A percentile compares a stretch with the other conserved stretches of the same genome.
Evolutionary conservation across 2,329 filamentous ascomycete species (phyloP).

Genomic region (Xylaria sp.): DNA sequence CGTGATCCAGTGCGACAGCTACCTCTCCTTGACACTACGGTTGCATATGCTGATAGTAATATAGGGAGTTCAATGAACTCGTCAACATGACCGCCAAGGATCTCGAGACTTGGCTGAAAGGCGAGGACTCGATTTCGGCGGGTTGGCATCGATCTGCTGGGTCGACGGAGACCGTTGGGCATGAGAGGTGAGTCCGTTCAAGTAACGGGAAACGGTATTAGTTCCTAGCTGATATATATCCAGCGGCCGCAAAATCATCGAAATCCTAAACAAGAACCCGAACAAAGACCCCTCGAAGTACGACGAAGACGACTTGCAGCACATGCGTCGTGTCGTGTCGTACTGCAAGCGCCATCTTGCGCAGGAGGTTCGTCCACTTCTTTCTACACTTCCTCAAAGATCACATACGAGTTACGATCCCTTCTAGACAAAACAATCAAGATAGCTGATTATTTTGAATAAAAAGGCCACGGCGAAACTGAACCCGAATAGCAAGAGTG

Average conservation of each 20-base stretch:
- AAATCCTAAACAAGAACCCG: slow-evolving; percentile 52
- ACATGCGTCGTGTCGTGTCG: slow-evolving; percentile 52
- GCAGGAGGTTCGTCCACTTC: slow-evolving; percentile 39
- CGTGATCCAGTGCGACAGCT: slow-evolving; percentile 24
- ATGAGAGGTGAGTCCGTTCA: slow-evolving; percentile 33
- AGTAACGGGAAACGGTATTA: too few relatives aligned
- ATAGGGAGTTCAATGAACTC: slow-evolving; percentile 54
- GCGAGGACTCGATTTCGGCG: slow-evolving; percentile 43
- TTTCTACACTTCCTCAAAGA: too few relatives aligned
- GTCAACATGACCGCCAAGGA: slow-evolving; percentile 55
- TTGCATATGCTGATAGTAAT: neutral
- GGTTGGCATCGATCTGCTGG: slow-evolving; percentile 50
- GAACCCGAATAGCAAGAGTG: slow-evolving; percentile 34
- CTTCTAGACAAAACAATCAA: too few relatives aligned
- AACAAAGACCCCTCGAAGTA: slow-evolving; percentile 46
- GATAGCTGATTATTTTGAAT: slow-evolving; percentile 31
- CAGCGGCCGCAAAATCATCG: slow-evolving; percentile 52
- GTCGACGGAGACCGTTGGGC: slow-evolving; percentile 52
- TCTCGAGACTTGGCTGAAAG: slow-evolving; percentile 49
- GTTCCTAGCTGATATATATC: too few relatives aligned
- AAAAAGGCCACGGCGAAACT: slow-evolving; percentile 35
- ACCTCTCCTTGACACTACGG: neutral
- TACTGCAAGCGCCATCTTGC: slow-evolving; percentile 56
- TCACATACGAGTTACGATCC: too few relatives aligned
- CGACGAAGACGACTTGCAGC: slow-evolving; percentile 40